Conservation (phyloP, 371 early-diverging fungal genomes). For the Chytridium lagenaria region DNA sequence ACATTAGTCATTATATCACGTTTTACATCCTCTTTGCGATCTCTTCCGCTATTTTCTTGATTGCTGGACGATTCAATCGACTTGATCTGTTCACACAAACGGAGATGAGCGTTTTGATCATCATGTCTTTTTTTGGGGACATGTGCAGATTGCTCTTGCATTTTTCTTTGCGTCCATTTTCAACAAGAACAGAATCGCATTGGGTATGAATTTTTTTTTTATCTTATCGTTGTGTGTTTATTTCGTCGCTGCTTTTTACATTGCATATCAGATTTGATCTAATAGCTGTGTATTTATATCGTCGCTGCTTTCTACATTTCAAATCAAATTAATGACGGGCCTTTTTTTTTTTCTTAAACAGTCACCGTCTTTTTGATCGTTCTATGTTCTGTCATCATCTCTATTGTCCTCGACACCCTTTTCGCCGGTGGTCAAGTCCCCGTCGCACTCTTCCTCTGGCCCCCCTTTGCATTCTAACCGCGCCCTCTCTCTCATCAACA, state of each 20-base stretch:
- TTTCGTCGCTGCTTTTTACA: background rate
- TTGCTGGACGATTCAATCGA: constrained; percentile 57
- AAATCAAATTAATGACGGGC: too few species aligned
- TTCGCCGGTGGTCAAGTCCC: constrained; percentile 42
- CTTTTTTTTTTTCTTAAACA: background rate
- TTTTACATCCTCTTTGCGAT: constrained; percentile 68
- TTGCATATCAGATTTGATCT: too few species aligned
- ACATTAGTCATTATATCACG: constrained; percentile 59
- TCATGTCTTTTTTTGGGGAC: constrained; percentile 67
- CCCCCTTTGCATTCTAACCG: constrained; percentile 78
- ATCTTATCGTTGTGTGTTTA: background rate
- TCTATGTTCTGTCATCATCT: constrained; percentile 64
- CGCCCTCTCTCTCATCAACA: constrained; percentile 59
- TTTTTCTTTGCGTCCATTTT: constrained; percentile 71
- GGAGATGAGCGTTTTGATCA: constrained; percentile 54
- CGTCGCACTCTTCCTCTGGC: constrained; percentile 64
- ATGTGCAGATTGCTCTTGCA: constrained; percentile 66
- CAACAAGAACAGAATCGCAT: constrained; percentile 60
- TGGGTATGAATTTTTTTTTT: constrained; percentile 35
- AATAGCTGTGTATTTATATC: too few species aligned
- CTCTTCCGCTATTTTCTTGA: constrained; percentile 63
- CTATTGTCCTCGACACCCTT: constrained; percentile 53
- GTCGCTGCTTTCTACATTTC: too few species aligned
- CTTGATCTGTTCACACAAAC: constrained; percentile 68
- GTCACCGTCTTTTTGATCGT: constrained; percentile 65